These are phyloP conservation scores for Vavraia culicis DNA, from an alignment of 371 early-diverging fungal genomes.

Conservation along the genomic window DNA sequence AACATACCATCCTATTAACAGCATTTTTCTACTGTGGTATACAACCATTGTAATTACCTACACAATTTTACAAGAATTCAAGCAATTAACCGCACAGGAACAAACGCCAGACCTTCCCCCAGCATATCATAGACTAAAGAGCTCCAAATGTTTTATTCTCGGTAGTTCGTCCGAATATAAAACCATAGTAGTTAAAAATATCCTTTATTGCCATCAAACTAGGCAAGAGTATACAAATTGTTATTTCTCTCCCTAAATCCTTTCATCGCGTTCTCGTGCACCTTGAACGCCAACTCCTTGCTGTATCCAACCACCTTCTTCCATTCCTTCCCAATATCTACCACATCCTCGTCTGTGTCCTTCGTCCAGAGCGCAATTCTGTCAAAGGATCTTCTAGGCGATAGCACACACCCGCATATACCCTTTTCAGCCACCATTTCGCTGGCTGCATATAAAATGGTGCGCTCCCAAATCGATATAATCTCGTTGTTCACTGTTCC, in stretches of 20 bases:
- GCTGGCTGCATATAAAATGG: neutral
- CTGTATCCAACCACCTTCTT: slow-evolving; percentile 3
- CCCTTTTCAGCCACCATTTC: neutral
- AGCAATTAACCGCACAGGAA: no score
- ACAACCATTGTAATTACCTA: no score
- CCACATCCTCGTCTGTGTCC: slow-evolving; percentile 11
- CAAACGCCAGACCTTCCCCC: no score
- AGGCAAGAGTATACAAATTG: no score
- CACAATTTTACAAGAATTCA: no score
- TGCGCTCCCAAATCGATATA: slow-evolving; percentile 16
- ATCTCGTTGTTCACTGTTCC: neutral
- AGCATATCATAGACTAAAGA: no score
- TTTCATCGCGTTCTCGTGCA: slow-evolving; percentile 24
- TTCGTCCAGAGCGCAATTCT: slow-evolving; percentile 22
- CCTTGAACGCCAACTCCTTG: slow-evolving; percentile 9
- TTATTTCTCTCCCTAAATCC: slow-evolving; percentile 22
- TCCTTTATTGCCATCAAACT: no score
- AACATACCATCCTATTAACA: no score
- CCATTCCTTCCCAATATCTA: slow-evolving; percentile 18
- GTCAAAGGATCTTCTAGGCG: slow-evolving; percentile 20
- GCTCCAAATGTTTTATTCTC: no score
- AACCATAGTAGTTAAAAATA: no score
- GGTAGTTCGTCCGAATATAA: no score
- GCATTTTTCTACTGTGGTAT: no score
- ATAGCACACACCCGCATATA: slow-evolving; percentile 24